phyloP scores from a whole-genome alignment of 1,284 basidiomycete genomes.

The Microbotryum scabiosae region DNA sequence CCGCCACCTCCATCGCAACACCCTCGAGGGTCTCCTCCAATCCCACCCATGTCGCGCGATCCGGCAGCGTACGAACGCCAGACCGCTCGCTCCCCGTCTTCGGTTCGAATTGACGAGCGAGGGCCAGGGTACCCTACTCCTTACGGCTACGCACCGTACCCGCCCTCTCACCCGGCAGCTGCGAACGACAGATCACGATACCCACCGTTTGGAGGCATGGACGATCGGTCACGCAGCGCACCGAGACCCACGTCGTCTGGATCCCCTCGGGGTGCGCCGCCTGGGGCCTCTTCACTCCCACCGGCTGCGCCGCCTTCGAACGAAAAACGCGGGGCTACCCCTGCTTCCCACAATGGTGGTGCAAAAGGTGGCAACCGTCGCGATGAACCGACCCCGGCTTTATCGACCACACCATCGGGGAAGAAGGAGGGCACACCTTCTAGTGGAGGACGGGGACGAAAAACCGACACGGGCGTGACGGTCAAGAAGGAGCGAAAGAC shows the following conservation, averaged over 20 bases:
- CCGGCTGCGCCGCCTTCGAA: neutral
- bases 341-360: too few species aligned
- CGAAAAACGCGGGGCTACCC: too few species aligned
- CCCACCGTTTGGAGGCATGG: neutral
- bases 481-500: too few species aligned
- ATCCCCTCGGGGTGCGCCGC: neutral
- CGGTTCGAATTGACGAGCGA: slow-evolving; percentile 1
- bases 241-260: neutral
- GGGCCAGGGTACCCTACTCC: slow-evolving; percentile 4
- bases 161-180: neutral
- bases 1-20: slow-evolving; percentile 1
- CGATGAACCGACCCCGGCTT: too few species aligned
- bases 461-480: too few species aligned
- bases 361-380: too few species aligned
- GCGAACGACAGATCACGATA: neutral
- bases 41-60: slow-evolving; percentile 1
- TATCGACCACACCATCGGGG: too few species aligned
- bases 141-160: slow-evolving; percentile 6
- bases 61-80: slow-evolving; percentile 1
- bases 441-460: too few species aligned
- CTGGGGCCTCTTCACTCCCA: neutral
- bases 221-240: neutral
- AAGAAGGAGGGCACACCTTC: too few species aligned
- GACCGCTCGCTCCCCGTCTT: neutral
- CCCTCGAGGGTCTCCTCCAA: slow-evolving; percentile 5